Base-by-base conservation (phyloP, 805 yeast species). In the Ogataea philodendri region DNA sequence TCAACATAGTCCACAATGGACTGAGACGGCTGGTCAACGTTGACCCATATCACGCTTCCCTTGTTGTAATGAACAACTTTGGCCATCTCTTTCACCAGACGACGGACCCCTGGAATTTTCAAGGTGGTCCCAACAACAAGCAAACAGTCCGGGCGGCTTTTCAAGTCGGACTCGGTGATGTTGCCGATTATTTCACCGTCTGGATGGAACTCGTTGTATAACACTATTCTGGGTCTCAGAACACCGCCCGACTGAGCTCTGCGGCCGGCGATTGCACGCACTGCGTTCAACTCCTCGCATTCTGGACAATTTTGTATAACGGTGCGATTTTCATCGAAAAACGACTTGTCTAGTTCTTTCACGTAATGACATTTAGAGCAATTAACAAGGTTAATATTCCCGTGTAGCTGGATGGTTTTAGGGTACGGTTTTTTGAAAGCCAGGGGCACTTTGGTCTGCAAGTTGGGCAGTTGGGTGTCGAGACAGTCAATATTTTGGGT, bases 401-500 rank as follows among this genome's bases (percentile, higher is more conserved):
- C 96, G 60, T 88, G 96, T 16, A 93, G 72, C 61, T 87, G 96
- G 18, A 88, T 70, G 4, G 87, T 72, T 52, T 55, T 73, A 40
- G 77, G 85, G 53, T 35, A 54, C 3, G 56, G 55, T 18, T 45
- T 50, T 57, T 41, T 47, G 23, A 50, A 46, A 10, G 53, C 60
- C 19, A 79, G 59, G 1, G 84, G 84, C 1, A 67, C 66, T 16
- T 62, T 58, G 0, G 84, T 76, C 16, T 59, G 58, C 36, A 81
- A 54, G 40, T 67, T 46, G 2, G 70, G 58, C 22, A 83, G 71
- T 47, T 74, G 70, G 8, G 73, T 62, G 51, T 88, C 96, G 31
- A 88, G 65, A 30, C 87, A 76, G 60, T 88, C 96, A 39, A 88
- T 85, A 53, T 88, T 88, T 53, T 88, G 96, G 0, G 96, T 85